Evolutionary conservation across 495 filamentous ascomycete genomes (phyloP).

Genomic region (Neurospora sp.): DNA sequence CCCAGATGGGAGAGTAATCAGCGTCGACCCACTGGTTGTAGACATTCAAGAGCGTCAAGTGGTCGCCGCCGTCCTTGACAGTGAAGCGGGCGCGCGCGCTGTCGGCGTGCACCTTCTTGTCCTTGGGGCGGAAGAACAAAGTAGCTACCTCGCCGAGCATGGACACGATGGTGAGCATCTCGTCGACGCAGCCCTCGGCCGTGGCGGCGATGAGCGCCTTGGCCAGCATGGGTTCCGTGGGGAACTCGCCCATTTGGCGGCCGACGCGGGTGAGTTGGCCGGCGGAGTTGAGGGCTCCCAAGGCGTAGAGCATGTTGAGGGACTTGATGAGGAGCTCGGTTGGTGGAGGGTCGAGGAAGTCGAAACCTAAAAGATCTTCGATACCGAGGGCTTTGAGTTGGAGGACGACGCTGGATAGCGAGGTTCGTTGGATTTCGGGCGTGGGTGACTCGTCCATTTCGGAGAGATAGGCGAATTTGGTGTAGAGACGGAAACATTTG

Average conservation of each 20-base stretch:
- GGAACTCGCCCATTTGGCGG: slow-evolving; percentile 94
- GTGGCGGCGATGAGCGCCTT: slow-evolving; percentile 86
- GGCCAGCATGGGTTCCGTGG: slow-evolving; percentile 87
- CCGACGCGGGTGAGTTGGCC: slow-evolving; percentile 89
- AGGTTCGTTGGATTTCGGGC: slow-evolving; percentile 89
- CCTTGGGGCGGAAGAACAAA: slow-evolving; percentile 92
- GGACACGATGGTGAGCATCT: slow-evolving; percentile 87
- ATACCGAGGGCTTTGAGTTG: slow-evolving; percentile 87
- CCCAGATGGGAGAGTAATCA: slow-evolving; percentile 84
- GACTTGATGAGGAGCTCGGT: slow-evolving; percentile 86
- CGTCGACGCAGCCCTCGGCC: slow-evolving; percentile 81
- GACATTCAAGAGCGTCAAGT: slow-evolving; percentile 84
- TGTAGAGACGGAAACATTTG: slow-evolving; percentile 92
- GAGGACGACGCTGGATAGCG: slow-evolving; percentile 74
- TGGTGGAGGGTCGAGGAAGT: slow-evolving; percentile 92
- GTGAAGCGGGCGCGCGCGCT: slow-evolving; percentile 89
- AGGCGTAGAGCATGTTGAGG: slow-evolving; percentile 83
- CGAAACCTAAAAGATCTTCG: slow-evolving; percentile 87
- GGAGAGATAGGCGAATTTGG: slow-evolving; percentile 88
- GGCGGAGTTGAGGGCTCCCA: slow-evolving; percentile 80
- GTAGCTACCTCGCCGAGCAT: slow-evolving; percentile 86
- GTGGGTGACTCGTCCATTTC: slow-evolving; percentile 90
- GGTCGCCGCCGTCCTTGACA: slow-evolving; percentile 84
- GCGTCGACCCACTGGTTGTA: slow-evolving; percentile 96
- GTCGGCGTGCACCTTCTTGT: slow-evolving; percentile 95